Conservation (phyloP, 164 flowering plant species). For the Annona cherimola region DNA sequence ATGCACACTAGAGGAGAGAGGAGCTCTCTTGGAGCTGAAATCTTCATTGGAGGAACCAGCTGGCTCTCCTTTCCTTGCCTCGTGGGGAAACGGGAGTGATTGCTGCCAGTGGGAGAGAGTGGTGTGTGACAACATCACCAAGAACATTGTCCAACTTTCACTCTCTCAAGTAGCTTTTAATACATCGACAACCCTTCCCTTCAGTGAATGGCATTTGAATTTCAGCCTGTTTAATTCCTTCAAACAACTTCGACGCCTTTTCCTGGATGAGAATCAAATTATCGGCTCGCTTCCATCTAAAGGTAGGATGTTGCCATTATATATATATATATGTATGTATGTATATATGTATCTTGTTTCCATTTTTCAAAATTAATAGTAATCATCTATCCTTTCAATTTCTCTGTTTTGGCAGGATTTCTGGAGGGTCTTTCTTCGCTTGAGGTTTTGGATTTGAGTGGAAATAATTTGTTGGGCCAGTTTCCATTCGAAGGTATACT, state of each 20-base stretch:
- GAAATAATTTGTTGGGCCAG: neutral
- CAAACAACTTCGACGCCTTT: neutral
- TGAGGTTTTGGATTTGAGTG: neutral
- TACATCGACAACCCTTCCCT: neutral
- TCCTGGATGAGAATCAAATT: neutral
- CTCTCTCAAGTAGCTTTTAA: neutral
- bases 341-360: neutral
- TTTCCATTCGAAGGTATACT: neutral
- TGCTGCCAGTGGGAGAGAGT: constrained; percentile 4
- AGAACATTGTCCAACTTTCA: neutral
- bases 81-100: neutral
- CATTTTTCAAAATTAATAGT: neutral
- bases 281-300: neutral
- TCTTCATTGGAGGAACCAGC: neutral
- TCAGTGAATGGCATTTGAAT: neutral
- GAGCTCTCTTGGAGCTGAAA: constrained; percentile 2
- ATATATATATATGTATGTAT: neutral
- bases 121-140: neutral
- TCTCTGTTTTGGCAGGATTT: neutral
- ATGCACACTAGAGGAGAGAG: neutral
- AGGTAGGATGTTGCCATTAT: neutral
- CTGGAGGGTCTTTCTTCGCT: neutral
- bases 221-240: neutral
- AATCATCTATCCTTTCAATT: neutral
- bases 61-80: neutral